Percentiles rank a stretch among this genome's conserved stretches.
These are phyloP conservation scores for Leccinum fibrillosum DNA, from an alignment of 768 basidiomycete genomes.

Conservation along the genomic window DNA sequence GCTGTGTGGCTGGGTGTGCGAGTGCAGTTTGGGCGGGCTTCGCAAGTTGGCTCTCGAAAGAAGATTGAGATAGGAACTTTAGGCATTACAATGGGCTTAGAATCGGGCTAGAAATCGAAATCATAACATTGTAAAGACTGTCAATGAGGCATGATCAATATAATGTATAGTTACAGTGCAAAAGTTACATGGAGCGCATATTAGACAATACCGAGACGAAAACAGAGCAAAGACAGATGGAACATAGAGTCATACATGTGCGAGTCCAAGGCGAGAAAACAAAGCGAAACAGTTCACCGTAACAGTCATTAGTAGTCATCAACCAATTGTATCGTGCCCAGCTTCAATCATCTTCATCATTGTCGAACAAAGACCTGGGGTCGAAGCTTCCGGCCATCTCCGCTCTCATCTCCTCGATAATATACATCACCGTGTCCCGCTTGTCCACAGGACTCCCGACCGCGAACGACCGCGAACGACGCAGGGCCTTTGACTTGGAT, in stretches of 20 bases:
- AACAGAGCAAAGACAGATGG: background rate
- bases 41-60: background rate
- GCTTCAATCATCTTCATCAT: slow-evolving; percentile 7
- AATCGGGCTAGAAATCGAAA: too few species aligned
- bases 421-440: slow-evolving; percentile 11
- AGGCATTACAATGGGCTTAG: background rate
- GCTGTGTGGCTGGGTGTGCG: background rate
- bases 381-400: slow-evolving; percentile 16
- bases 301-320: background rate
- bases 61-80: too few species aligned
- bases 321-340: background rate
- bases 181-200: background rate
- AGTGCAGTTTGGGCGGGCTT: background rate
- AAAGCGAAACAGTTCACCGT: background rate
- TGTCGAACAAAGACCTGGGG: slow-evolving; percentile 13
- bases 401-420: slow-evolving; percentile 20
- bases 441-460: slow-evolving; percentile 3
- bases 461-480: slow-evolving; percentile 25
- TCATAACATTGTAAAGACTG: too few species aligned
- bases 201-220: background rate
- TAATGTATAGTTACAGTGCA: background rate
- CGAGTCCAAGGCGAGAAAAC: background rate
- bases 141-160: slow-evolving; percentile 24
- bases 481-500: slow-evolving; percentile 10
- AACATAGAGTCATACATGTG: background rate